Evolutionary conservation across 2,329 filamentous ascomycete species (phyloP).

Genomic region (Cryphonectria naterciae): DNA sequence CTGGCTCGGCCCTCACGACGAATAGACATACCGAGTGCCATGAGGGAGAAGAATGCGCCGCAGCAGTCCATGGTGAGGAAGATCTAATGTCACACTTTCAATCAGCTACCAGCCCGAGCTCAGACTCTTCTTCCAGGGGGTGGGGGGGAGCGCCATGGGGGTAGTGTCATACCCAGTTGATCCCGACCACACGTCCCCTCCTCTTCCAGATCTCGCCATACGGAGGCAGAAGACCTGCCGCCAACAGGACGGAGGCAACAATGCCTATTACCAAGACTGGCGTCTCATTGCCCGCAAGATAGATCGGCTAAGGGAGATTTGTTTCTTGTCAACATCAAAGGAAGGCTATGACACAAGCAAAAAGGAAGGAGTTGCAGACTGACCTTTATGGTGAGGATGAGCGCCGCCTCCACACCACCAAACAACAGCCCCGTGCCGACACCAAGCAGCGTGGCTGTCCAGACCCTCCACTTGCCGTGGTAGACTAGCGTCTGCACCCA

Average conservation of each 20-base stretch:
- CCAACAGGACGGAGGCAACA: conserved; percentile 60
- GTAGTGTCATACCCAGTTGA: conserved; percentile 49
- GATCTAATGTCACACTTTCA: conserved; percentile 35
- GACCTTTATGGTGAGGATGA: conserved; percentile 62
- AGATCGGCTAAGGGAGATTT: conserved; percentile 49
- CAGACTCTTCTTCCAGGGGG: neutral
- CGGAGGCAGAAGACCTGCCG: conserved; percentile 60
- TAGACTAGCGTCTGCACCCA: conserved; percentile 46
- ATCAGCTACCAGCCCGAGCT: conserved; percentile 5
- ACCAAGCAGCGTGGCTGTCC: conserved; percentile 50
- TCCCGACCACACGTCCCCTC: conserved; percentile 62
- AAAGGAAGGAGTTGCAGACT: conserved; percentile 24
- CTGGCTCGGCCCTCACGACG: too few species aligned
- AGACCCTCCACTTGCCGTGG: conserved; percentile 48
- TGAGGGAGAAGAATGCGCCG: conserved; percentile 66
- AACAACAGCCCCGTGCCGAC: conserved; percentile 48
- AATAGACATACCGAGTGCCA: conserved; percentile 56
- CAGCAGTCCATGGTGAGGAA: conserved; percentile 64
- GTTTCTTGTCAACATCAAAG: neutral
- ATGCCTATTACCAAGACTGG: conserved; percentile 62
- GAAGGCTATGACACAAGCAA: neutral
- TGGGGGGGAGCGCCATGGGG: neutral
- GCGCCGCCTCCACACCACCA: conserved; percentile 56
- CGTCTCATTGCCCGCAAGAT: conserved; percentile 55
- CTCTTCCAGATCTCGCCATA: conserved; percentile 67